These are phyloP conservation scores for Globisporangium sylvaticum DNA, from an alignment of 352 stramenopile species.

Conservation along the genomic window DNA sequence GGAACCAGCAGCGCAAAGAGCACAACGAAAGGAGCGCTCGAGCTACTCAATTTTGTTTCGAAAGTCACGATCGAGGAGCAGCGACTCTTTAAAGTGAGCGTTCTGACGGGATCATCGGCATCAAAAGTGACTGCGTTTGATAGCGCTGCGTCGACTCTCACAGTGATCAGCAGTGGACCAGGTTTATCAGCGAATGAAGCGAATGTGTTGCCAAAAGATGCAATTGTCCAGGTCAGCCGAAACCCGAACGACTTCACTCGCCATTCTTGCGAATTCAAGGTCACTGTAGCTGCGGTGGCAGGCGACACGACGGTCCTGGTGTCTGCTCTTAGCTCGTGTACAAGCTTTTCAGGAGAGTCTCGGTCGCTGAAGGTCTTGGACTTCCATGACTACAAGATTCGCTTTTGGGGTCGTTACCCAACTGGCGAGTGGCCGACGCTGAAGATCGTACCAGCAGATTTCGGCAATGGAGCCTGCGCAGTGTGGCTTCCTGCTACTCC, in stretches of 20 bases:
- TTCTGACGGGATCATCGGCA: slow-evolving; percentile 34
- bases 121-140: slow-evolving; percentile 48
- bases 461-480: slow-evolving; percentile 23
- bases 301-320: slow-evolving; percentile 32
- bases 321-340: slow-evolving; percentile 23
- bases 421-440: slow-evolving; percentile 72
- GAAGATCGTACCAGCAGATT: slow-evolving; percentile 37
- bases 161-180: slow-evolving; percentile 27
- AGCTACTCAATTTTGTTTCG: slow-evolving; percentile 39
- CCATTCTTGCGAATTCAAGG: slow-evolving; percentile 56
- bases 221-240: slow-evolving; percentile 65
- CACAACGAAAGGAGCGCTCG: slow-evolving; percentile 33
- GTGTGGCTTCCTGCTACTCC: slow-evolving; percentile 29
- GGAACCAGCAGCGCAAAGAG: slow-evolving; percentile 22
- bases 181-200: slow-evolving; percentile 36
- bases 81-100: slow-evolving; percentile 51
- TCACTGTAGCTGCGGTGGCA: slow-evolving; percentile 17
- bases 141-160: slow-evolving; percentile 20
- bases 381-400: slow-evolving; percentile 68
- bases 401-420: slow-evolving; percentile 63
- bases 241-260: slow-evolving; percentile 68
- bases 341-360: slow-evolving; percentile 38
- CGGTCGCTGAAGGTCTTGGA: slow-evolving; percentile 58
- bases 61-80: slow-evolving; percentile 50
- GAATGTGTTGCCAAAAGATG: slow-evolving; percentile 19